phyloP scores from a whole-genome alignment of 2,329 filamentous ascomycete genomes.

The Alternaria hordeiaustralica region DNA sequence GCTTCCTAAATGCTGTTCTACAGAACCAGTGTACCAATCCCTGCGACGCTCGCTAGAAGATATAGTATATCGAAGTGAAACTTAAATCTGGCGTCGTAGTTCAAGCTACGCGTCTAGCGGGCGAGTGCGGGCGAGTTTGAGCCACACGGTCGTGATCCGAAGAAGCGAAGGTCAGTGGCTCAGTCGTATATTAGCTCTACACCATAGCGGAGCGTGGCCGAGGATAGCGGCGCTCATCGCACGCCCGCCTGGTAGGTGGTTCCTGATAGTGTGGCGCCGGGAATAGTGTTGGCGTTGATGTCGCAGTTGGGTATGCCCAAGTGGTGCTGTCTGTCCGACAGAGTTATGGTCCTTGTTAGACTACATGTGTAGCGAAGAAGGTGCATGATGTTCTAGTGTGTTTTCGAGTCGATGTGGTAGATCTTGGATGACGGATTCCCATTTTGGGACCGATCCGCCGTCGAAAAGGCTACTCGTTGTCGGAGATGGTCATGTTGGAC shows the following conservation, averaged over 20 bases:
- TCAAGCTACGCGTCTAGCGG: background rate
- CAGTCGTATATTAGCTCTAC: background rate
- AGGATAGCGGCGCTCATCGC: background rate
- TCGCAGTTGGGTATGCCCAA: background rate
- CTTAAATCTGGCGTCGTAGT: background rate
- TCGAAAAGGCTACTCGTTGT: background rate
- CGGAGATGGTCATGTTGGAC: background rate
- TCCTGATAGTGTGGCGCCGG: background rate
- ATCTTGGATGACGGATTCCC: background rate
- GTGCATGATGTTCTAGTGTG: background rate
- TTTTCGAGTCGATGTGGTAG: background rate
- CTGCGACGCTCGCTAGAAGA: background rate
- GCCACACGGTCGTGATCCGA: background rate
- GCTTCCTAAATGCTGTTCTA: background rate
- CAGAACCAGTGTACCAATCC: background rate
- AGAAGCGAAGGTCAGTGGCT: background rate
- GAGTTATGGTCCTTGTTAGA: background rate
- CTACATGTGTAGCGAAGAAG: background rate
- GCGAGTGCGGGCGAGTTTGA: background rate
- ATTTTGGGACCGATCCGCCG: background rate
- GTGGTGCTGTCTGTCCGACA: background rate
- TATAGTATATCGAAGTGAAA: background rate
- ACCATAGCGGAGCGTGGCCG: background rate
- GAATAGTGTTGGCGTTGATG: background rate
- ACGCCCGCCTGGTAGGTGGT: background rate